These are phyloP conservation scores for Lactifluus pinguis DNA, from an alignment of 768 basidiomycete species.

Conservation along the genomic window DNA sequence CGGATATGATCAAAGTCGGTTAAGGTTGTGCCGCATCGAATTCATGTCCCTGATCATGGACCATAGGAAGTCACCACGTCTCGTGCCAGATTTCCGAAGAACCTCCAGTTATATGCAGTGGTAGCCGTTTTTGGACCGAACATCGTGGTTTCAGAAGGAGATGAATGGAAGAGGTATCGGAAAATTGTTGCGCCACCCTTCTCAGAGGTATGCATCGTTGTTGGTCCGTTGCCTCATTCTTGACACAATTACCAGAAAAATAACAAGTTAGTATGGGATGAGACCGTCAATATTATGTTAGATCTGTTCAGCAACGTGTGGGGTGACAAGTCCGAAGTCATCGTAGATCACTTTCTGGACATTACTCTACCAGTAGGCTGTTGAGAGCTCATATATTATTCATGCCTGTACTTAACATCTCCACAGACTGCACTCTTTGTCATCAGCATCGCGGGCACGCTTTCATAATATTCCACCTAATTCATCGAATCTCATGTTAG, in stretches of 20 bases:
- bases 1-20: slow-evolving; percentile 11
- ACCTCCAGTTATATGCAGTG: slow-evolving; percentile 35
- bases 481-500: background rate
- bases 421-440: slow-evolving; percentile 45
- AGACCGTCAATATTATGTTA: slow-evolving; percentile 26
- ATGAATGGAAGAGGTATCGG: slow-evolving; percentile 57
- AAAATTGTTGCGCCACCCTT: slow-evolving; percentile 59
- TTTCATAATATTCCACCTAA: background rate
- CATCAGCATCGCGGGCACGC: slow-evolving; percentile 39
- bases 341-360: slow-evolving; percentile 39
- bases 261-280: slow-evolving; percentile 33
- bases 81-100: slow-evolving; percentile 49
- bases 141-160: slow-evolving; percentile 55
- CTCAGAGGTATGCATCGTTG: slow-evolving; percentile 37
- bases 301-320: slow-evolving; percentile 37
- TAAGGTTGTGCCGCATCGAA: background rate
- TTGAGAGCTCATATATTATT: background rate
- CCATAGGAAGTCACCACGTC: slow-evolving; percentile 42
- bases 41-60: background rate
- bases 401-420: background rate
- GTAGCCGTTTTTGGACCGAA: slow-evolving; percentile 51
- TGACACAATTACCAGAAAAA: slow-evolving; percentile 22
- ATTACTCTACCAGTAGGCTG: slow-evolving; percentile 43
- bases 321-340: slow-evolving; percentile 33
- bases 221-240: background rate